Evolutionary conservation across 495 filamentous ascomycete species (phyloP).

Genomic region (Copromyces sp.): DNA sequence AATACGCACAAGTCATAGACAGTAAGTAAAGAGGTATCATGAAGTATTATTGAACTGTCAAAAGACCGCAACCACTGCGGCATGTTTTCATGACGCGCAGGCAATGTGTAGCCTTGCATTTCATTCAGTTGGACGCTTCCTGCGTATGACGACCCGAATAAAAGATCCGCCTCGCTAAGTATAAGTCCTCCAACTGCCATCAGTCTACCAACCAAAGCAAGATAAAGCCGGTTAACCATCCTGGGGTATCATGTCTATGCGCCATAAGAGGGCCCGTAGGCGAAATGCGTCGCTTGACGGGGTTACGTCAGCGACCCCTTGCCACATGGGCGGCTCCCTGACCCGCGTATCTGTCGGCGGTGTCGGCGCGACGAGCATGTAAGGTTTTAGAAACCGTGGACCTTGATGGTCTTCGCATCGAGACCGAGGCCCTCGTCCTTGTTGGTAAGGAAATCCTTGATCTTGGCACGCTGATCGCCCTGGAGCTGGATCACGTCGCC

Average conservation of each 20-base stretch:
- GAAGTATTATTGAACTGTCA: constrained; percentile 13
- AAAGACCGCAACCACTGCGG: constrained; percentile 13
- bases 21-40: background rate
- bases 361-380: constrained; percentile 24
- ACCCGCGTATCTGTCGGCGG: constrained; percentile 5
- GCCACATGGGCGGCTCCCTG: constrained; percentile 10
- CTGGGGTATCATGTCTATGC: constrained; percentile 23
- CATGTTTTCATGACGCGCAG: constrained; percentile 15
- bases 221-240: constrained; percentile 11
- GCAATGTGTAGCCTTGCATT: constrained; percentile 12
- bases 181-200: constrained; percentile 7
- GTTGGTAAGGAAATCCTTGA: constrained; percentile 92
- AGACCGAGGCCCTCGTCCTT: constrained; percentile 87
- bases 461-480: constrained; percentile 97
- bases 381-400: constrained; percentile 66
- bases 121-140: constrained; percentile 7
- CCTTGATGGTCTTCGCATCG: constrained; percentile 95
- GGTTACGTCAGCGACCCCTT: background rate
- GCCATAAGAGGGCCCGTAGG: constrained; percentile 8
- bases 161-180: constrained; percentile 12
- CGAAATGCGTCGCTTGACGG: background rate
- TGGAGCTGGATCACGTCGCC: constrained; percentile 99
- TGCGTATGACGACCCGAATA: constrained; percentile 12
- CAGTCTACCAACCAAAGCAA: constrained; percentile 5
- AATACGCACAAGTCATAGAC: background rate